Conservation (phyloP, 2,329 filamentous ascomycete genomes). For the Ambrosiella beaveri region DNA sequence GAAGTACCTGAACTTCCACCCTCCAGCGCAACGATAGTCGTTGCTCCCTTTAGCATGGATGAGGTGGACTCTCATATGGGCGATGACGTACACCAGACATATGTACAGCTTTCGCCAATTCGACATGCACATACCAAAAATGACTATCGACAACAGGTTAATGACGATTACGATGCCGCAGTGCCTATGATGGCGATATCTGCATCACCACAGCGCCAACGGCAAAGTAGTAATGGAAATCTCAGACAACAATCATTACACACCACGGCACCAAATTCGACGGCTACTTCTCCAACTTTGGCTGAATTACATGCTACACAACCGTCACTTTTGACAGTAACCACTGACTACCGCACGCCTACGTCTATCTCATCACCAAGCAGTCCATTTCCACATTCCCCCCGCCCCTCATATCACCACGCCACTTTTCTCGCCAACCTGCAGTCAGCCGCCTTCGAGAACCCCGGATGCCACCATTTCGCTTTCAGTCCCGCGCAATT, state of each 20-base stretch:
- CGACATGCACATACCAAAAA: neutral
- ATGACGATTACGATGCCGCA: neutral
- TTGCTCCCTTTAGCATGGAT: neutral
- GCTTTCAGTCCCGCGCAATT: conserved; percentile 37
- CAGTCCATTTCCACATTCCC: neutral
- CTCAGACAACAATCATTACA: neutral
- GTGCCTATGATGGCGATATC: neutral
- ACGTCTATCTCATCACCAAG: neutral
- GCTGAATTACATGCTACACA: conserved; percentile 2
- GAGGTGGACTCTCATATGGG: neutral
- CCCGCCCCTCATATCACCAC: neutral
- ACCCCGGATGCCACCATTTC: conserved; percentile 25
- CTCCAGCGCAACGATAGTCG: no score
- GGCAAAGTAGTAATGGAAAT: neutral
- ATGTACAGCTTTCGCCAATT: neutral
- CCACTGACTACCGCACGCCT: neutral
- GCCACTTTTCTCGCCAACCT: conserved; percentile 4
- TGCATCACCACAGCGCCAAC: neutral
- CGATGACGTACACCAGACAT: neutral
- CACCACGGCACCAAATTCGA: neutral
- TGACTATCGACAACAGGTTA: neutral
- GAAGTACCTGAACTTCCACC: neutral
- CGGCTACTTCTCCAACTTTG: neutral
- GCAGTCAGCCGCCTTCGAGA: conserved; percentile 7
- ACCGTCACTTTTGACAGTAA: conserved; percentile 1